These are phyloP conservation scores for Trypanosoma cruzi DNA, from an alignment of 208 protist species.

Conservation along the genomic window DNA sequence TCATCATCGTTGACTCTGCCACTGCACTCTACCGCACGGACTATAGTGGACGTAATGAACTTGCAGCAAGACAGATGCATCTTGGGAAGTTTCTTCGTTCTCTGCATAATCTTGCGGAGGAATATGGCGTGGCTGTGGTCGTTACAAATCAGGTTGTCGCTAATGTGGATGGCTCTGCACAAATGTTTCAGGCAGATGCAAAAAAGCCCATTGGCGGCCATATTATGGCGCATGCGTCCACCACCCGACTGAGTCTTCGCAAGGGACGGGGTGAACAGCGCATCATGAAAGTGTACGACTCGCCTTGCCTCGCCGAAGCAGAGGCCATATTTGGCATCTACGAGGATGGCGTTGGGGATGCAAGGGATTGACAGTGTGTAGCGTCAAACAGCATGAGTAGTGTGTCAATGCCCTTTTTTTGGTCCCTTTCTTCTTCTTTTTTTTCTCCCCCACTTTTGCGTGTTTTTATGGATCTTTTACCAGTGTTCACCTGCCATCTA, in stretches of 20 bases:
- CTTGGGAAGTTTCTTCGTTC: slow-evolving; percentile 98
- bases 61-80: slow-evolving; percentile 98
- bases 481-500: not conserved
- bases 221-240: slow-evolving; percentile 99
- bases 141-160: slow-evolving; percentile 99
- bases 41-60: slow-evolving; percentile 98
- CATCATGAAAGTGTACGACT: slow-evolving; percentile 99
- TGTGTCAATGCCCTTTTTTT: not conserved
- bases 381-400: not conserved
- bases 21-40: slow-evolving; percentile 99
- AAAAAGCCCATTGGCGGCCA: slow-evolving; percentile 99
- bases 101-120: slow-evolving; percentile 97
- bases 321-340: slow-evolving; percentile 98
- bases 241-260: slow-evolving; percentile 97
- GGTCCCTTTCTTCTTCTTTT: slow-evolving; percentile 20
- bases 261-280: slow-evolving; percentile 99
- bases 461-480: not conserved
- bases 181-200: slow-evolving; percentile 97
- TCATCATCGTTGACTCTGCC: slow-evolving; percentile 99
- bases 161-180: slow-evolving; percentile 95
- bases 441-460: not conserved
- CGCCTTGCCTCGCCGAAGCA: slow-evolving; percentile 98
- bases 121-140: slow-evolving; percentile 99
- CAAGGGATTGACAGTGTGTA: slow-evolving; percentile 87
- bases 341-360: slow-evolving; percentile 96